Conservation (phyloP, 2,329 filamentous ascomycete species). For the Stachybotrys elegans region DNA sequence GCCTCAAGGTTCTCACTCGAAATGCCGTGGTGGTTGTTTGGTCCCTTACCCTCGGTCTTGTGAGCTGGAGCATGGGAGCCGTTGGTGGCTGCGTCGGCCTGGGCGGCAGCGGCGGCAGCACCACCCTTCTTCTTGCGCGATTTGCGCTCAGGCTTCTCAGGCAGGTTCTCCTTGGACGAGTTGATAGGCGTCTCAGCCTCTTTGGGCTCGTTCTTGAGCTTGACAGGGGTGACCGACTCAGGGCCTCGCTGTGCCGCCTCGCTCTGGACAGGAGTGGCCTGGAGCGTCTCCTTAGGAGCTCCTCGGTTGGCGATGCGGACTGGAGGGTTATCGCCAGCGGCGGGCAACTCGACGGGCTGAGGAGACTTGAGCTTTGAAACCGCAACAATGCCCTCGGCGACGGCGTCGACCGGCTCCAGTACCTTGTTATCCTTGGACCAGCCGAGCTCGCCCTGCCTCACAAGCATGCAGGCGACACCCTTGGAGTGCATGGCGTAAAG, state of each 20-base stretch:
- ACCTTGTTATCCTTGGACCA: slow-evolving; percentile 92
- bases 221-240: slow-evolving; percentile 29
- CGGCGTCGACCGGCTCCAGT: slow-evolving; percentile 69
- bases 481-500: slow-evolving; percentile 97
- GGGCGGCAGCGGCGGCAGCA: slow-evolving; percentile 29
- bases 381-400: slow-evolving; percentile 67
- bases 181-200: slow-evolving; percentile 40
- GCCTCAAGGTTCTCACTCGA: slow-evolving; percentile 45
- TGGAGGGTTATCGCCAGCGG: slow-evolving; percentile 21
- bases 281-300: slow-evolving; percentile 30
- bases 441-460: slow-evolving; percentile 85
- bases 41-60: slow-evolving; percentile 27
- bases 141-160: slow-evolving; percentile 60
- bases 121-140: slow-evolving; percentile 62
- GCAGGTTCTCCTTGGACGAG: slow-evolving; percentile 30
- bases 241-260: slow-evolving; percentile 24
- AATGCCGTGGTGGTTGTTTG: slow-evolving; percentile 19
- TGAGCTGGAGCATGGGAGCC: slow-evolving; percentile 29
- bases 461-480: slow-evolving; percentile 83
- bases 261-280: slow-evolving; percentile 17
- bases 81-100: slow-evolving; percentile 42
- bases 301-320: slow-evolving; percentile 29
- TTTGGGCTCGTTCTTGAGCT: slow-evolving; percentile 39
- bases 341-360: slow-evolving; percentile 32
- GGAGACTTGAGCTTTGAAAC: slow-evolving; percentile 64